These are phyloP conservation scores for Neltuma alba DNA, from an alignment of 306 rosid genomes.

Conservation along the genomic window DNA sequence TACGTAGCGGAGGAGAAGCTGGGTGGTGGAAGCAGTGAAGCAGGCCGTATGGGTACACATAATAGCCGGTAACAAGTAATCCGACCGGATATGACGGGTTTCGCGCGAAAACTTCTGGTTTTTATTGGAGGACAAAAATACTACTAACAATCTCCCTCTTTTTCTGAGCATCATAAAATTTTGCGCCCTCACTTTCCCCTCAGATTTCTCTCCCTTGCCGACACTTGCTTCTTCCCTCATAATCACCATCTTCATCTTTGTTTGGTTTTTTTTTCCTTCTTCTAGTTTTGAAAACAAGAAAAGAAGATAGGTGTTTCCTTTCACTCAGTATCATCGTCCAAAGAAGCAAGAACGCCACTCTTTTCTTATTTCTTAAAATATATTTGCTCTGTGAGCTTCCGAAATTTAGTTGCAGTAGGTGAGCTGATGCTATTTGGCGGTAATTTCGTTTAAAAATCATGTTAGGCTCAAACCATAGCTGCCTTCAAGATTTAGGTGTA, in stretches of 20 bases:
- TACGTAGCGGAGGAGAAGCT: not conserved
- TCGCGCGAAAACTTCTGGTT: conserved; percentile 50
- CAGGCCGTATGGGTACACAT: not conserved
- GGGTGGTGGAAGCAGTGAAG: not conserved
- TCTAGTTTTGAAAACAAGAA: not conserved
- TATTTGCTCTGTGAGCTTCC: conserved; percentile 20
- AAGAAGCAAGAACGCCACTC: not conserved
- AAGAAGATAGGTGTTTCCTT: conserved; percentile 22
- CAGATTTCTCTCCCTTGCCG: conserved; percentile 47
- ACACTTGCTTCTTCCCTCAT: conserved; percentile 46
- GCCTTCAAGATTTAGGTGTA: conserved; percentile 55
- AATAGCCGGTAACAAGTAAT: not conserved
- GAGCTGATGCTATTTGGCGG: conserved; percentile 41
- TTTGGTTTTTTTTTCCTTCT: not conserved
- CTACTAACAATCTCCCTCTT: not conserved
- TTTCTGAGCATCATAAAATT: not conserved
- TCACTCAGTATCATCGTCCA: not conserved
- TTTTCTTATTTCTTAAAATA: not conserved
- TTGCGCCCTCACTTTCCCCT: conserved; percentile 40
- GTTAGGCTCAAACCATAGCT: conserved; percentile 41
- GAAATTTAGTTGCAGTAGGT: conserved; percentile 59
- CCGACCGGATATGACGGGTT: not conserved
- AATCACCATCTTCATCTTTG: conserved; percentile 4
- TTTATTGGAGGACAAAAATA: conserved; percentile 24
- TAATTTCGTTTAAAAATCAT: conserved; percentile 40